A percentile compares a stretch with the other conserved stretches of the same genome.
Conservation (phyloP, 345 rosid genomes). For the Sonneratia alba region DNA sequence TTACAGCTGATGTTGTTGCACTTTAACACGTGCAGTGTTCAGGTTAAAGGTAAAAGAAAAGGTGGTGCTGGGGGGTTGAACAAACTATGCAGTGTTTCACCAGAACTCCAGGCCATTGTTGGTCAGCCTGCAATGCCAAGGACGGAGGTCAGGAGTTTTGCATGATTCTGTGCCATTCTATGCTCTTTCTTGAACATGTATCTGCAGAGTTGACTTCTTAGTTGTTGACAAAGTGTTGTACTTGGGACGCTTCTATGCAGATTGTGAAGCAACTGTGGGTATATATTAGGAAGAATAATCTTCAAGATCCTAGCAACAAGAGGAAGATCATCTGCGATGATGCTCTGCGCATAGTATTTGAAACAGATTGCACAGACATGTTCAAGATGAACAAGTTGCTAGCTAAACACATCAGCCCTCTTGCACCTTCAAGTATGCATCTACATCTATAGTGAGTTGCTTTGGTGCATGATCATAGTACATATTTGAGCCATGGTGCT, state of each 20-base stretch:
- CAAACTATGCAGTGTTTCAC: constrained; percentile 27
- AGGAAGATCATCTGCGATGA: constrained; percentile 28
- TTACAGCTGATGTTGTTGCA: neutral
- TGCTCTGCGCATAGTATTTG: constrained; percentile 27
- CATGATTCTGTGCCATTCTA: neutral
- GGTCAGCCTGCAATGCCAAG: constrained; percentile 30
- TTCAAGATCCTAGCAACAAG: constrained; percentile 29
- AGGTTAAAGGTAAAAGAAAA: constrained; percentile 17
- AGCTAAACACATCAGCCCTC: constrained; percentile 22
- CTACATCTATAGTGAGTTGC: neutral
- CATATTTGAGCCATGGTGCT: neutral
- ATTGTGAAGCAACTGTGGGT: constrained; percentile 30
- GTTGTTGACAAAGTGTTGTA: neutral
- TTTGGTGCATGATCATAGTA: neutral
- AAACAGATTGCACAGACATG: constrained; percentile 32
- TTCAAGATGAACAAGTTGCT: constrained; percentile 32
- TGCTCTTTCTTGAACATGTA: neutral
- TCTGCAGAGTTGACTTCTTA: neutral
- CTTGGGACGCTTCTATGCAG: constrained; percentile 2
- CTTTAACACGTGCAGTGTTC: constrained; percentile 9
- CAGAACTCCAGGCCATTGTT: constrained; percentile 24
- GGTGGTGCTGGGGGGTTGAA: constrained; percentile 32
- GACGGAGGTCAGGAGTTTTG: constrained; percentile 19
- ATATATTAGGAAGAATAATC: constrained; percentile 28
- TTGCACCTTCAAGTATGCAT: constrained; percentile 23